Conservation (phyloP, 805 yeast species). For the Candida coleopterorum region DNA sequence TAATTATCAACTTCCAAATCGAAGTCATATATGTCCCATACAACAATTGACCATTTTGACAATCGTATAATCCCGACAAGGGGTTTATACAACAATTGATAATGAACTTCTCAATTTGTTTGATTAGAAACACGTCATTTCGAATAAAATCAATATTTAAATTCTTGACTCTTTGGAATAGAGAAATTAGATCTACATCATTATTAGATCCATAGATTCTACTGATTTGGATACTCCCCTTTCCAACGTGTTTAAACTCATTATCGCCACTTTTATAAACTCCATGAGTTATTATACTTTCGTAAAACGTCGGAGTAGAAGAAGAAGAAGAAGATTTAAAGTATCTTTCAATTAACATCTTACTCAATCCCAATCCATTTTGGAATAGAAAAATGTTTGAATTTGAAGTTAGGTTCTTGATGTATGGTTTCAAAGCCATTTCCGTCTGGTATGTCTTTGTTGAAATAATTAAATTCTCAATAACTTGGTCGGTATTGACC, state of each 20-base stretch:
- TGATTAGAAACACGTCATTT: slow-evolving; percentile 44
- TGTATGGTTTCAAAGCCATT: slow-evolving; percentile 53
- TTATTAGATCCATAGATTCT: slow-evolving; percentile 4
- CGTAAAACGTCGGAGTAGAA: slow-evolving; percentile 54
- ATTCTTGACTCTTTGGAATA: slow-evolving; percentile 17
- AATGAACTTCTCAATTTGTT: slow-evolving; percentile 69
- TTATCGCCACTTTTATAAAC: slow-evolving; percentile 45
- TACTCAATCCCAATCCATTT: slow-evolving; percentile 77
- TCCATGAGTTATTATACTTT: slow-evolving; percentile 84
- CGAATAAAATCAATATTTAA: slow-evolving; percentile 23
- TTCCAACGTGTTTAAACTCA: slow-evolving; percentile 59
- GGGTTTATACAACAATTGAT: slow-evolving; percentile 85
- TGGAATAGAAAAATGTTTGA: slow-evolving; percentile 70
- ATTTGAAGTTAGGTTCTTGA: slow-evolving; percentile 41
- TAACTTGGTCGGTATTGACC: slow-evolving; percentile 21
- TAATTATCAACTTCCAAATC: slow-evolving; percentile 38
- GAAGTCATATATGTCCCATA: slow-evolving; percentile 27
- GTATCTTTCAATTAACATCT: slow-evolving; percentile 41
- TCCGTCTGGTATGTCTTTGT: slow-evolving; percentile 78
- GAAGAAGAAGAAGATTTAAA: slow-evolving; percentile 60
- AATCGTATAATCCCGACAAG: slow-evolving; percentile 70
- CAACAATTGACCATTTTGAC: slow-evolving; percentile 72
- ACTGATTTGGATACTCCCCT: slow-evolving; percentile 60
- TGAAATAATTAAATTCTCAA: slow-evolving; percentile 61
- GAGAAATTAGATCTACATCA: slow-evolving; percentile 17